Evolutionary conservation across 208 protist genomes (phyloP).

Genomic region (Leishmania turanica): DNA sequence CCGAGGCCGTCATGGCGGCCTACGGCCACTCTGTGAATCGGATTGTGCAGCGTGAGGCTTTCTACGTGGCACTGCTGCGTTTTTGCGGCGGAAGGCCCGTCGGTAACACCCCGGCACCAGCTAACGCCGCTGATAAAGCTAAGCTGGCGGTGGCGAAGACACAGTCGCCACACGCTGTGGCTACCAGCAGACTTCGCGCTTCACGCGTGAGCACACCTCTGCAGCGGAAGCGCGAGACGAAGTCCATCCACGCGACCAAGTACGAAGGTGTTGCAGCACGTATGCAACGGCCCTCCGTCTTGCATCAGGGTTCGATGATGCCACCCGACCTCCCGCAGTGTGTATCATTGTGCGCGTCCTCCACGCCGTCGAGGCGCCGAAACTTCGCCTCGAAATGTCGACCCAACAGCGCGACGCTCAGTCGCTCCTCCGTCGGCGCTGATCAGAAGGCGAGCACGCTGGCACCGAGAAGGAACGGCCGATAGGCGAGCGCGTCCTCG

Average conservation of each 20-base stretch:
- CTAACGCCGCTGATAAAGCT: not conserved
- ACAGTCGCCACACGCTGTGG: not conserved
- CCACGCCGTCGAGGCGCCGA: not conserved
- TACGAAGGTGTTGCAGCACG: not conserved
- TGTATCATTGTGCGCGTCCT: not conserved
- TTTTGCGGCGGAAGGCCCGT: constrained; percentile 22
- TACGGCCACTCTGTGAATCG: constrained; percentile 26
- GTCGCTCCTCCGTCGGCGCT: not conserved
- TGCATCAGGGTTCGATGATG: not conserved
- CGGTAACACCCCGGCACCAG: constrained; percentile 1
- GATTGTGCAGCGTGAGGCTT: constrained; percentile 31
- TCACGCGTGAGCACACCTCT: not conserved
- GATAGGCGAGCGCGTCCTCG: not conserved
- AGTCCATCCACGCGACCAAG: constrained; percentile 6
- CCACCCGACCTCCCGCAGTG: not conserved
- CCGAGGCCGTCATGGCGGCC: constrained; percentile 12
- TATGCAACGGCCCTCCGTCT: not conserved
- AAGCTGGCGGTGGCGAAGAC: not conserved
- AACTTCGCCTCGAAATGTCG: not conserved
- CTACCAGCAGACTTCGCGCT: not conserved
- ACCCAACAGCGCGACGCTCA: not conserved
- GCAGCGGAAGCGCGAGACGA: not conserved
- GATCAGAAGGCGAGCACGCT: not conserved
- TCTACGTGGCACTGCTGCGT: constrained; percentile 37
- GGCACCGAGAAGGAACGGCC: not conserved